Conservation (phyloP, 2,329 filamentous ascomycete species). For the Aspergillus sp. region DNA sequence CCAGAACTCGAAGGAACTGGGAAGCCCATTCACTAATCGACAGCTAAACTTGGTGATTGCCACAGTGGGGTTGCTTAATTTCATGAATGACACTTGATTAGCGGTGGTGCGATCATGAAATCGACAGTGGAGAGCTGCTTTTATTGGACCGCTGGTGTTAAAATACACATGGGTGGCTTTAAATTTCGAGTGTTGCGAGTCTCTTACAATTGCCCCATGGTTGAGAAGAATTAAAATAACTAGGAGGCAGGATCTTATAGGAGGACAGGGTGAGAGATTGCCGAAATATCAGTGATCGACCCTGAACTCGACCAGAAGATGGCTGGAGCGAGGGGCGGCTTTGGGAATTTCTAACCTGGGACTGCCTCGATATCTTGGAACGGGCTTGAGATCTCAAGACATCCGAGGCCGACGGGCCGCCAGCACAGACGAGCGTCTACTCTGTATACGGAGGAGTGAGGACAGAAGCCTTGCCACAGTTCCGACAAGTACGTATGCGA, state of each 20-base stretch:
- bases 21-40: background rate
- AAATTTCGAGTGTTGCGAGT: background rate
- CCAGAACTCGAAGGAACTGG: background rate
- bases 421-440: background rate
- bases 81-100: background rate
- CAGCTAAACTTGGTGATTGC: background rate
- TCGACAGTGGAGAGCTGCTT: background rate
- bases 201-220: background rate
- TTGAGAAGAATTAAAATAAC: background rate
- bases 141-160: background rate
- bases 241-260: background rate
- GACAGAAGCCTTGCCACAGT: too few species aligned
- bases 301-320: background rate
- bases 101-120: conserved; percentile 2
- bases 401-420: too few species aligned
- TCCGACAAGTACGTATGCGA: too few species aligned
- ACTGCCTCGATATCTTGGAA: too few species aligned
- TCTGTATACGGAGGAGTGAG: too few species aligned
- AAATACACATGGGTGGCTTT: background rate
- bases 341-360: background rate
- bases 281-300: background rate
- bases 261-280: background rate
- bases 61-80: conserved; percentile 5
- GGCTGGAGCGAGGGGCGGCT: background rate
- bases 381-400: too few species aligned